phyloP scores from a whole-genome alignment of 2,329 filamentous ascomycete genomes.

The Lachnellula arida region DNA sequence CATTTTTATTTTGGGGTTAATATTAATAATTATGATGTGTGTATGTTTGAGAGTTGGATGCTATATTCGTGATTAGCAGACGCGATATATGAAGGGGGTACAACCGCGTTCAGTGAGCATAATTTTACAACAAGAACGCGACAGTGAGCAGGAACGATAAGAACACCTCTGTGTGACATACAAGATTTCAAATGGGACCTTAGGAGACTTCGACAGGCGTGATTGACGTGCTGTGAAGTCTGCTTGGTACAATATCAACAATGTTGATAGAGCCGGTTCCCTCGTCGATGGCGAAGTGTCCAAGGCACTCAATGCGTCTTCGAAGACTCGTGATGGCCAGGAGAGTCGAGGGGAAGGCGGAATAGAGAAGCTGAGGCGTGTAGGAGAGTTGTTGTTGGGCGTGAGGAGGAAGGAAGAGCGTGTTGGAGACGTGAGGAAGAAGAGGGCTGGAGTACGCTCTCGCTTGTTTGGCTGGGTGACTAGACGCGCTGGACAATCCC shows the following conservation, averaged over 20 bases:
- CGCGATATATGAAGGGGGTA: slow-evolving; percentile 20
- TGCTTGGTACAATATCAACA: slow-evolving; percentile 23
- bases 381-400: slow-evolving; percentile 32
- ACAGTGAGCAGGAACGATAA: background rate
- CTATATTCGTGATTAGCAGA: slow-evolving; percentile 12
- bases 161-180: slow-evolving; percentile 17
- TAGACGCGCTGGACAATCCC: slow-evolving; percentile 16
- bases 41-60: slow-evolving; percentile 13
- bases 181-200: slow-evolving; percentile 14
- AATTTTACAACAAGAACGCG: slow-evolving; percentile 21
- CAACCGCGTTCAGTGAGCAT: slow-evolving; percentile 20
- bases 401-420: slow-evolving; percentile 13
- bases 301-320: slow-evolving; percentile 17
- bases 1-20: slow-evolving; percentile 36
- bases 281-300: slow-evolving; percentile 8
- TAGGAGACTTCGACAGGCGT: slow-evolving; percentile 3
- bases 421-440: slow-evolving; percentile 23
- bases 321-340: slow-evolving; percentile 11
- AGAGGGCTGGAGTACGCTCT: slow-evolving; percentile 7
- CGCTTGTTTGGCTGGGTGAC: slow-evolving; percentile 23
- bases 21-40: slow-evolving; percentile 33
- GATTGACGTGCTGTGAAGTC: slow-evolving; percentile 12
- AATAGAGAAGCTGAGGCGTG: slow-evolving; percentile 26
- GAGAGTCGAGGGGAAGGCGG: slow-evolving; percentile 7
- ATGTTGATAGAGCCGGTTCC: slow-evolving; percentile 16